These are phyloP conservation scores for Aspergillus olivimuriae DNA, from an alignment of 495 filamentous ascomycete species.

Conservation along the genomic window DNA sequence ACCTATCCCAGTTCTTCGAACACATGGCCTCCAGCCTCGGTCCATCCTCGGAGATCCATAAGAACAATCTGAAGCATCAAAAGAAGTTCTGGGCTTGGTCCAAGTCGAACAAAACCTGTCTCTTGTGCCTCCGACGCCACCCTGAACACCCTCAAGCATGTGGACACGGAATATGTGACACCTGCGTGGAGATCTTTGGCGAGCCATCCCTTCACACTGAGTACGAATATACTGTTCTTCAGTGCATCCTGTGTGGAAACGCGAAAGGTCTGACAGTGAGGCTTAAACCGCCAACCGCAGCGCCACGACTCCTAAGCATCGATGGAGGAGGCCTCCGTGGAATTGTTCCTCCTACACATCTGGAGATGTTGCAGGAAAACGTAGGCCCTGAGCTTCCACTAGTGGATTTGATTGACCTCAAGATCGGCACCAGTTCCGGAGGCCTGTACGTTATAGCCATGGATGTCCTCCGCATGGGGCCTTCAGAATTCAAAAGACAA, in stretches of 20 bases:
- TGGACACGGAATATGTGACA: constrained; percentile 24
- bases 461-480: constrained; percentile 4
- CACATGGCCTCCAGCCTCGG: background rate
- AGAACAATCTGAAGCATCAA: constrained; percentile 1
- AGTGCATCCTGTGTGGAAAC: constrained; percentile 9
- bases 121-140: constrained; percentile 12
- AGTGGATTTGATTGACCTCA: constrained; percentile 22
- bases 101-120: constrained; percentile 8
- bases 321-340: constrained; percentile 25
- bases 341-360: constrained; percentile 21
- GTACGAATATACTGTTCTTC: constrained; percentile 5
- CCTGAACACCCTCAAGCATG: constrained; percentile 24
- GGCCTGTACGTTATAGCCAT: constrained; percentile 4
- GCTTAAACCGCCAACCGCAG: constrained; percentile 24
- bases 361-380: constrained; percentile 18
- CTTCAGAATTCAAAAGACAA: constrained; percentile 9
- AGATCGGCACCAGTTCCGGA: constrained; percentile 23
- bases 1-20: constrained; percentile 2
- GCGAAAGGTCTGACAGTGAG: constrained; percentile 2
- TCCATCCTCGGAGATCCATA: constrained; percentile 3
- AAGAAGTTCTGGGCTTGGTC: constrained; percentile 3
- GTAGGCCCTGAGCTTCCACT: constrained; percentile 13
- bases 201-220: constrained; percentile 2
- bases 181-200: constrained; percentile 17
- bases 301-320: constrained; percentile 21